These are phyloP conservation scores for Olyra latifolia DNA, from an alignment of 176 grass and related monocot species.

Conservation along the genomic window DNA sequence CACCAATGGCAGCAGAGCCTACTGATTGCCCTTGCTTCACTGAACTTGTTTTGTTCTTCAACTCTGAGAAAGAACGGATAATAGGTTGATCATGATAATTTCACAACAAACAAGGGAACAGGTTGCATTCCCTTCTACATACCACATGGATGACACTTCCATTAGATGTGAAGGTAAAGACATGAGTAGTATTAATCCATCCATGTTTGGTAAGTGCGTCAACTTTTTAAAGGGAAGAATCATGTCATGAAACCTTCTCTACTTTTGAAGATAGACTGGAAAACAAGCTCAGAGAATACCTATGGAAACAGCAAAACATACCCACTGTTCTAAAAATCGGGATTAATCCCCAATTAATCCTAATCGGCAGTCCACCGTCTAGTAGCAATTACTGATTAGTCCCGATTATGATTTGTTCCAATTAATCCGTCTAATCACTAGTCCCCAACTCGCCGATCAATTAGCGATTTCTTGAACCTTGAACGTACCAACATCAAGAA, in stretches of 20 bases:
- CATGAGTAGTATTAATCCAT: not conserved
- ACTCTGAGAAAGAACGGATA: constrained; percentile 43
- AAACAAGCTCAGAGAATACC: not conserved
- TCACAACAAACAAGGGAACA: not conserved
- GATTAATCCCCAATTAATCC: too few relatives aligned
- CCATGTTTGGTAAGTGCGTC: not conserved
- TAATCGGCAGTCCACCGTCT: too few relatives aligned
- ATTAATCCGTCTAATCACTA: too few relatives aligned
- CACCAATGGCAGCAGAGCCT: constrained; percentile 82
- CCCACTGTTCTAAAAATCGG: too few relatives aligned
- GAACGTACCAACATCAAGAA: not conserved
- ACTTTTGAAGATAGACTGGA: too few relatives aligned
- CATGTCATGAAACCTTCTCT: too few relatives aligned
- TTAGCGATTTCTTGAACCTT: too few relatives aligned
- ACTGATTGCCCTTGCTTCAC: constrained; percentile 56
- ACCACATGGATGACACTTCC: not conserved
- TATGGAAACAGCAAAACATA: not conserved
- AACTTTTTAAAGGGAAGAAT: not conserved
- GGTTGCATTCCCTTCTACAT: not conserved
- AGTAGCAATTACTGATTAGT: too few relatives aligned
- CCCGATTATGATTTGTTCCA: too few relatives aligned
- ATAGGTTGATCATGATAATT: not conserved
- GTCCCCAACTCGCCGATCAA: too few relatives aligned
- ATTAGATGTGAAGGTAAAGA: not conserved
- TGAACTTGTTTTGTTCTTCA: constrained; percentile 66